Evolutionary conservation across 345 rosid genomes (phyloP).

Genomic region (Bruguiera sexangula): DNA sequence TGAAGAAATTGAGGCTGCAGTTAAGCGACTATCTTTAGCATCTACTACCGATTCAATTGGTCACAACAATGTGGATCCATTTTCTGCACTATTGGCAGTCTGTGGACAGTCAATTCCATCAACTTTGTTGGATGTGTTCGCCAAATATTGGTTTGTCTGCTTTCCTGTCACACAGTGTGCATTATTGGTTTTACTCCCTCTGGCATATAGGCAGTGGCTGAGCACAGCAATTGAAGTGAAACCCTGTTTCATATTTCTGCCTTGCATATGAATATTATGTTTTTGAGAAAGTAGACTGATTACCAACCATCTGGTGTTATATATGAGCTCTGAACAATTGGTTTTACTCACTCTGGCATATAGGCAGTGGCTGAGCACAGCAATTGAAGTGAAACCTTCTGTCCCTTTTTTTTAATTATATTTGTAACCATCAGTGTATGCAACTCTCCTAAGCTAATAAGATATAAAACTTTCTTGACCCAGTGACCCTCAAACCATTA

Average conservation of each 20-base stretch:
- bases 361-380: no score
- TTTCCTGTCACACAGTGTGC: not conserved
- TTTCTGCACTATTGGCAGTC: conserved; percentile 55
- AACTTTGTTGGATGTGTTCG: conserved; percentile 57
- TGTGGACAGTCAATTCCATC: conserved; percentile 67
- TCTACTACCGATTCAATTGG: conserved; percentile 42
- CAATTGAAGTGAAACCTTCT: no score
- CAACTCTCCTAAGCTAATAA: conserved; percentile 14
- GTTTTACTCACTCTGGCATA: no score
- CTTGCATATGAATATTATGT: no score
- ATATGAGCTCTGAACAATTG: no score
- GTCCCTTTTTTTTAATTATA: no score
- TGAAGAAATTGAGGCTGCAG: conserved; percentile 53
- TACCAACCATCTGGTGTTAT: no score
- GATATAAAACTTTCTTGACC: conserved; percentile 19
- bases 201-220: not conserved
- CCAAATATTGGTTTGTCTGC: conserved; percentile 68
- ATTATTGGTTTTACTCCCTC: not conserved
- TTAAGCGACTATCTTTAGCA: conserved; percentile 65
- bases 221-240: not conserved
- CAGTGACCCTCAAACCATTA: conserved; percentile 68
- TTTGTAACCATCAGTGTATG: not conserved
- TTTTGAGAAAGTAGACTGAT: no score
- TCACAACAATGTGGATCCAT: conserved; percentile 45
- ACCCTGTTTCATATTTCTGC: no score